Conservation (phyloP, 208 protist genomes). For the Crithidia thermophila region DNA sequence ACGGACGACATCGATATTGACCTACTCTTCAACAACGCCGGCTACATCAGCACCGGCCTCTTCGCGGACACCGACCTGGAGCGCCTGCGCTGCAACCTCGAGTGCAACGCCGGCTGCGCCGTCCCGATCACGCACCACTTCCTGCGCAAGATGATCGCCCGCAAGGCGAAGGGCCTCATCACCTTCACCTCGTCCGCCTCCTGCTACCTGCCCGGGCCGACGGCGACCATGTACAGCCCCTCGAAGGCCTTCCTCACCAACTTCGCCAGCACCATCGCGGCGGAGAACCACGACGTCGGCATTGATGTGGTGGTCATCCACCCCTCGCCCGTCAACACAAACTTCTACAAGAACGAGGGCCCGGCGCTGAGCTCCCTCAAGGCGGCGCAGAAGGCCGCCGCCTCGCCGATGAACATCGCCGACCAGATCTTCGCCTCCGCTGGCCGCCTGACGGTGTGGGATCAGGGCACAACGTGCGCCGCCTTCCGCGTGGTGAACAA, state of each 20-base stretch:
- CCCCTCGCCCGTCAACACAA: constrained; percentile 88
- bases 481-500: constrained; percentile 82
- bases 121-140: constrained; percentile 92
- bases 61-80: constrained; percentile 87
- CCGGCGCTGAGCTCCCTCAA: constrained; percentile 75
- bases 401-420: constrained; percentile 79
- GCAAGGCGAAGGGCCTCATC: constrained; percentile 78
- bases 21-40: constrained; percentile 95
- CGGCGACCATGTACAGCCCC: constrained; percentile 89
- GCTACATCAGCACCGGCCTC: constrained; percentile 92
- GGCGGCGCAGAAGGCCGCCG: constrained; percentile 69
- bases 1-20: constrained; percentile 76
- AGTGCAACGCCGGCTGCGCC: constrained; percentile 90
- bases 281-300: constrained; percentile 80
- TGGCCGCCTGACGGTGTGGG: constrained; percentile 84
- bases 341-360: constrained; percentile 90
- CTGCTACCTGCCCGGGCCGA: constrained; percentile 86
- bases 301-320: constrained; percentile 90
- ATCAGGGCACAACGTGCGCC: constrained; percentile 76
- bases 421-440: constrained; percentile 84
- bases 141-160: constrained; percentile 84
- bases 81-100: constrained; percentile 82
- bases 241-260: constrained; percentile 93
- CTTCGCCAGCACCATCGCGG: constrained; percentile 81
- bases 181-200: constrained; percentile 89